These are phyloP conservation scores for Ustulina deusta DNA, from an alignment of 2,329 filamentous ascomycete genomes.

Conservation along the genomic window DNA sequence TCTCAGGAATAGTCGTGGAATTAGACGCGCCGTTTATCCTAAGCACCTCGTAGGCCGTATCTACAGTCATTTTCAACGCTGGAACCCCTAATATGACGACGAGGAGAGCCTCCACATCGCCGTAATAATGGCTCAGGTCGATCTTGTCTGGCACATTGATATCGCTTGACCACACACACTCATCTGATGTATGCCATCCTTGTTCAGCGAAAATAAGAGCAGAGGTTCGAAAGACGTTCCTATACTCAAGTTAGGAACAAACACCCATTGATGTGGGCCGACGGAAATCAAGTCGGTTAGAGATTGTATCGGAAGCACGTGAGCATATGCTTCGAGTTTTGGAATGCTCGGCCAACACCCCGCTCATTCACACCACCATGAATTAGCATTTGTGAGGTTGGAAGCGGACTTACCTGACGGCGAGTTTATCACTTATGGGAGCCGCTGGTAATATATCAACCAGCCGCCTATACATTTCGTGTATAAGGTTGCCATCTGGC, in stretches of 20 bases:
- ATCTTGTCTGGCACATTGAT: slow-evolving; percentile 45
- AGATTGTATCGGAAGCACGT: not conserved
- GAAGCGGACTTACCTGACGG: slow-evolving; percentile 13
- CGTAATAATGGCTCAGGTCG: slow-evolving; percentile 48
- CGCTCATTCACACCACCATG: not conserved
- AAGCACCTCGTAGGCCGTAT: slow-evolving; percentile 51
- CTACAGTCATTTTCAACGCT: slow-evolving; percentile 43
- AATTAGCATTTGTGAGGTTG: not conserved
- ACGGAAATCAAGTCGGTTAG: too few relatives aligned
- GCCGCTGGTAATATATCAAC: not conserved
- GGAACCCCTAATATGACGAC: slow-evolving; percentile 48
- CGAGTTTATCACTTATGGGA: not conserved
- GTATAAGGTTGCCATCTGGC: slow-evolving; percentile 9
- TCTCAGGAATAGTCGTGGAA: slow-evolving; percentile 31
- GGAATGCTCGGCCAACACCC: not conserved
- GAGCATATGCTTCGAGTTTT: not conserved
- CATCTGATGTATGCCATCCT: slow-evolving; percentile 47
- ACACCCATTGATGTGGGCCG: not conserved
- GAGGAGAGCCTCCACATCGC: slow-evolving; percentile 47
- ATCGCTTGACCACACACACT: slow-evolving; percentile 54
- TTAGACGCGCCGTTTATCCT: slow-evolving; percentile 35
- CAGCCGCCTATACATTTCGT: slow-evolving; percentile 13
- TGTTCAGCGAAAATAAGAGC: slow-evolving; percentile 33
- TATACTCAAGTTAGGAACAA: slow-evolving; percentile 11
- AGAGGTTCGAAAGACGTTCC: slow-evolving; percentile 32